phyloP scores from a whole-genome alignment of 2,329 filamentous ascomycete species.

The Fusarium sp. region DNA sequence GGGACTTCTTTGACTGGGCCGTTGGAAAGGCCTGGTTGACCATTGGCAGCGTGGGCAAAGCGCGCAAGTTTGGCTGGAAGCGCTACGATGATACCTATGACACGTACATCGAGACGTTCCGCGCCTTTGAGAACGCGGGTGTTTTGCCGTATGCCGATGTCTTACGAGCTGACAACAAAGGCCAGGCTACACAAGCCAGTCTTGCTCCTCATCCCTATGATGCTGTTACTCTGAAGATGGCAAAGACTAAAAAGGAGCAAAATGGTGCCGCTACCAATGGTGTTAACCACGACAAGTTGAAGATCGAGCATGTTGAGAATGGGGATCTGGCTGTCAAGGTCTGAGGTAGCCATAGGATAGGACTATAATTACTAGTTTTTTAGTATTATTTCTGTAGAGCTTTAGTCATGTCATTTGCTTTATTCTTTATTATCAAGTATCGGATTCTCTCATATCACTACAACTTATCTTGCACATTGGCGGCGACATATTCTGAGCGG shows the following conservation, averaged over 20 bases:
- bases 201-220: conserved; percentile 18
- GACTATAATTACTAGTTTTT: background rate
- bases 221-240: background rate
- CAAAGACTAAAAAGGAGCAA: background rate
- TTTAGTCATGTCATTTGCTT: background rate
- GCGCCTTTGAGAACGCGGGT: conserved; percentile 32
- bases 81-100: conserved; percentile 33
- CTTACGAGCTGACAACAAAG: background rate
- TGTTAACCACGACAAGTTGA: background rate
- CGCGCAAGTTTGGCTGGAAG: conserved; percentile 35
- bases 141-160: conserved; percentile 13
- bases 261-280: background rate
- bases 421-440: background rate
- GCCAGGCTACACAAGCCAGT: background rate
- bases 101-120: conserved; percentile 29
- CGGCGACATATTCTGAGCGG: too few relatives aligned
- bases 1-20: conserved; percentile 37
- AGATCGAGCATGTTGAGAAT: background rate
- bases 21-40: conserved; percentile 35
- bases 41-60: conserved; percentile 19
- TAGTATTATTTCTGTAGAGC: background rate
- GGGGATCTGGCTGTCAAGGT: background rate
- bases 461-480: background rate
- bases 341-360: background rate
- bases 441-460: background rate